Conservation (phyloP, 176 grass and related monocot species). For the Carex pumila region DNA sequence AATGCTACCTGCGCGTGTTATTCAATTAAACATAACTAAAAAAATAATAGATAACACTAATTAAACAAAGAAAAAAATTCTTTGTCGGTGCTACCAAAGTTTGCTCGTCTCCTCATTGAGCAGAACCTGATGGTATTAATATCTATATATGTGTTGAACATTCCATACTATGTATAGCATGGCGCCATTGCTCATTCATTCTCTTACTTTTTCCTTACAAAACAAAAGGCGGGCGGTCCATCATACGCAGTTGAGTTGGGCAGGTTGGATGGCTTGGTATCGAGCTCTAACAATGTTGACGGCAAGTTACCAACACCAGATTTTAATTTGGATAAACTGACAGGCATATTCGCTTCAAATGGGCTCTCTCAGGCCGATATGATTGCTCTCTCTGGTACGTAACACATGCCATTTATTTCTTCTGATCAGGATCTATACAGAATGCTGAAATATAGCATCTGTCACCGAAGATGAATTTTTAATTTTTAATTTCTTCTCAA, state of each 20-base stretch:
- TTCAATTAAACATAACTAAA: neutral
- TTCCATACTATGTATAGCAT: neutral
- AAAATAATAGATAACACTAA: neutral
- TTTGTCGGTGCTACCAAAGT: neutral
- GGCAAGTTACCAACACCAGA: constrained; percentile 38
- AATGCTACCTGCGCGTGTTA: neutral
- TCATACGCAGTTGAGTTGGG: constrained; percentile 65
- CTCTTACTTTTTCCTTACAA: neutral
- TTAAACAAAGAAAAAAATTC: neutral
- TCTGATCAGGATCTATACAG: neutral
- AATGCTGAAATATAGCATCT: no score
- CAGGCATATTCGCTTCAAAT: constrained; percentile 34
- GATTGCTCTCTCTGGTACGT: constrained; percentile 60
- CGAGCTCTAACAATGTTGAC: constrained; percentile 36
- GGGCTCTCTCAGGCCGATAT: constrained; percentile 47
- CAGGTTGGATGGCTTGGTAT: constrained; percentile 60
- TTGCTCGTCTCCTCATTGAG: neutral
- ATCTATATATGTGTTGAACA: neutral
- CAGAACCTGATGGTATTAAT: neutral
- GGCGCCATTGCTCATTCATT: neutral
- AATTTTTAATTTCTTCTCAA: no score
- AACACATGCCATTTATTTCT: neutral
- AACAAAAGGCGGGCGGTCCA: constrained; percentile 50
- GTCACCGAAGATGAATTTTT: no score
- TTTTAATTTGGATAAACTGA: constrained; percentile 35